phyloP scores from a whole-genome alignment of 345 rosid species.

The Eucalyptus erythrocorys region DNA sequence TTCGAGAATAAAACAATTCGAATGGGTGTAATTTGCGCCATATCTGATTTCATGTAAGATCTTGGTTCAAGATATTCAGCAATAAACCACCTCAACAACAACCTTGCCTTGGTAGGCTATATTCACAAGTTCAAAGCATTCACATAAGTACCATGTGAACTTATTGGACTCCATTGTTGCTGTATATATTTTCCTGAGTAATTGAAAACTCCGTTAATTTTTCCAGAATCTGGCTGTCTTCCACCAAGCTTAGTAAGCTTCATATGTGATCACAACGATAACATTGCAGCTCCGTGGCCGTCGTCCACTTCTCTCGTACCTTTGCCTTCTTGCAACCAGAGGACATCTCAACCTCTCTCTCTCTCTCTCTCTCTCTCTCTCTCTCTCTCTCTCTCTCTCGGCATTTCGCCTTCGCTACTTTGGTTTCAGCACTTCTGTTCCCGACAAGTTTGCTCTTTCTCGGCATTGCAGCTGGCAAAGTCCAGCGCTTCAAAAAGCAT shows the following conservation, averaged over 20 bases:
- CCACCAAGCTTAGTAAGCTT: constrained; percentile 43
- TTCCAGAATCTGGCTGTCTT: constrained; percentile 46
- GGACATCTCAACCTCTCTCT: constrained; percentile 8
- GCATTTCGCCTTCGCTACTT: neutral
- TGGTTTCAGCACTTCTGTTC: neutral
- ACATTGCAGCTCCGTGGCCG: constrained; percentile 49
- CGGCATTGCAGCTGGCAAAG: constrained; percentile 27
- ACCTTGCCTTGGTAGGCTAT: neutral
- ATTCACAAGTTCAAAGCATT: neutral
- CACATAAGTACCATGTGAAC: neutral
- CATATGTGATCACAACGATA: constrained; percentile 52
- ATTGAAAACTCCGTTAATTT: neutral
- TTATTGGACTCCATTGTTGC: neutral
- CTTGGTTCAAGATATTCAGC: neutral
- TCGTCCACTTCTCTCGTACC: constrained; percentile 16
- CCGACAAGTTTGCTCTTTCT: neutral
- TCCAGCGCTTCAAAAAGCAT: constrained; percentile 35
- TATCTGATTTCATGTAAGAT: neutral
- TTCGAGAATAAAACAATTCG: neutral
- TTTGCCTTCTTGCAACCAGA: constrained; percentile 23
- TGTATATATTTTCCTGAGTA: neutral
- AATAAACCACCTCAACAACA: neutral
- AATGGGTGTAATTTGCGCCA: neutral
- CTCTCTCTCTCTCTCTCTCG: neutral
- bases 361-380: neutral